phyloP scores from a whole-genome alignment of 371 early-diverging fungal species.

The Mucor irregularis region DNA sequence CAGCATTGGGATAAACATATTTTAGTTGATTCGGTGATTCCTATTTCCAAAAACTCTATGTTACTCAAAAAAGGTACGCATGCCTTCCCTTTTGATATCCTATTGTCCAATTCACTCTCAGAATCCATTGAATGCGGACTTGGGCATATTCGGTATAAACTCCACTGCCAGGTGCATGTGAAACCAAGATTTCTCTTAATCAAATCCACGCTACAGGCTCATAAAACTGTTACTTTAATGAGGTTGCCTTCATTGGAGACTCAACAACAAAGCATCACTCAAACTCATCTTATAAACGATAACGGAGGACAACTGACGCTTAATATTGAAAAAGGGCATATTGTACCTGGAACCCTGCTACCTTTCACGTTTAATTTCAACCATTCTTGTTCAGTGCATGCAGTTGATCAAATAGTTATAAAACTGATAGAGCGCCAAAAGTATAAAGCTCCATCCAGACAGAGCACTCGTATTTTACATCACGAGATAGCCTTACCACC shows the following conservation, averaged over 20 bases:
- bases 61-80: constrained; percentile 33
- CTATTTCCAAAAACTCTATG: constrained; percentile 30
- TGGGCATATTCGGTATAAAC: constrained; percentile 39
- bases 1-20: constrained; percentile 42
- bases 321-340: constrained; percentile 29
- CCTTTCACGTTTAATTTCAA: constrained; percentile 25
- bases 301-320: constrained; percentile 21
- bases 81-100: constrained; percentile 43
- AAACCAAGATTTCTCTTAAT: constrained; percentile 24
- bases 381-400: not conserved
- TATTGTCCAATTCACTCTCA: constrained; percentile 41
- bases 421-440: constrained; percentile 43
- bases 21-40: constrained; percentile 35
- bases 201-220: constrained; percentile 13
- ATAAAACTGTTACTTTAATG: constrained; percentile 26
- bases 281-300: constrained; percentile 28
- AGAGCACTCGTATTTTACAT: constrained; percentile 38
- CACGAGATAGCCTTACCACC: constrained; percentile 37
- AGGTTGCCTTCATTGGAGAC: constrained; percentile 25
- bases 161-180: constrained; percentile 33
- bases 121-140: constrained; percentile 48
- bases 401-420: constrained; percentile 29
- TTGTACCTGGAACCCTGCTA: constrained; percentile 31
- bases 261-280: constrained; percentile 32
- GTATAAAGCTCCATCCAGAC: constrained; percentile 36